Percentiles rank a stretch among this genome's conserved stretches.
These are phyloP conservation scores for Pseudoperonospora humuli DNA, from an alignment of 352 stramenopile genomes.

Conservation along the genomic window DNA sequence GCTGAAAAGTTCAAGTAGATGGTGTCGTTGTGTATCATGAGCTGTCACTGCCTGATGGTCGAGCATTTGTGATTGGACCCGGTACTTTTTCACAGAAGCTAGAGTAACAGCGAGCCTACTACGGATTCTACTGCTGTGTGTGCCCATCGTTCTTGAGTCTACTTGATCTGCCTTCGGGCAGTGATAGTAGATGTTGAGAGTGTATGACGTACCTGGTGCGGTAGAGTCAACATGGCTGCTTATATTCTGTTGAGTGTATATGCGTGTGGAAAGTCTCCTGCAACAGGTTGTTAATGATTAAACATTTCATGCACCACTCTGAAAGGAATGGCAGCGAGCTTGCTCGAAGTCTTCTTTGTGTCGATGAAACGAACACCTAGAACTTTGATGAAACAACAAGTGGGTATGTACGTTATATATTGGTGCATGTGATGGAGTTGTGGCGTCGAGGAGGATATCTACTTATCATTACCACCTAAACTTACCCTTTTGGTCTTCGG, in stretches of 20 bases:
- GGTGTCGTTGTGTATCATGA: conserved; percentile 6
- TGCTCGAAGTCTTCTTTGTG: conserved; percentile 29
- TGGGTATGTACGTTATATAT: conserved; percentile 1
- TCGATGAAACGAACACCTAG: conserved; percentile 63
- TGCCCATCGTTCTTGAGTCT: neutral
- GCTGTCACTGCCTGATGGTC: conserved; percentile 14
- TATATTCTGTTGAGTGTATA: conserved; percentile 27
- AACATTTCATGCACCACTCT: conserved; percentile 86
- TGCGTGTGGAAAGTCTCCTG: conserved; percentile 7
- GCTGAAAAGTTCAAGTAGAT: conserved; percentile 77
- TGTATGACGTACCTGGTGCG: conserved; percentile 21
- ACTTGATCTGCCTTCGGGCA: conserved; percentile 14
- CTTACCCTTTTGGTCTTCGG: conserved; percentile 80
- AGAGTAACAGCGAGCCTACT: conserved; percentile 82
- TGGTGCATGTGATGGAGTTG: conserved; percentile 8
- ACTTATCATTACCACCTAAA: conserved; percentile 56
- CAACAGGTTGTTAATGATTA: conserved; percentile 67
- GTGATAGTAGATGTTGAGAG: neutral
- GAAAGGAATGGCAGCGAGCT: conserved; percentile 29
- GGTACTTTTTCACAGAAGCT: conserved; percentile 87
- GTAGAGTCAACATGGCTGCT: conserved; percentile 82
- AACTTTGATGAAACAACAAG: conserved; percentile 55
- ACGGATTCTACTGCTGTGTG: conserved; percentile 62
- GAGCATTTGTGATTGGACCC: conserved; percentile 77
- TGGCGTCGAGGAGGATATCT: conserved; percentile 53